Percentiles rank a stretch among this genome's conserved stretches.
phyloP scores from a whole-genome alignment of 2,329 filamentous ascomycete species.

The Sphaerulina populicola region DNA sequence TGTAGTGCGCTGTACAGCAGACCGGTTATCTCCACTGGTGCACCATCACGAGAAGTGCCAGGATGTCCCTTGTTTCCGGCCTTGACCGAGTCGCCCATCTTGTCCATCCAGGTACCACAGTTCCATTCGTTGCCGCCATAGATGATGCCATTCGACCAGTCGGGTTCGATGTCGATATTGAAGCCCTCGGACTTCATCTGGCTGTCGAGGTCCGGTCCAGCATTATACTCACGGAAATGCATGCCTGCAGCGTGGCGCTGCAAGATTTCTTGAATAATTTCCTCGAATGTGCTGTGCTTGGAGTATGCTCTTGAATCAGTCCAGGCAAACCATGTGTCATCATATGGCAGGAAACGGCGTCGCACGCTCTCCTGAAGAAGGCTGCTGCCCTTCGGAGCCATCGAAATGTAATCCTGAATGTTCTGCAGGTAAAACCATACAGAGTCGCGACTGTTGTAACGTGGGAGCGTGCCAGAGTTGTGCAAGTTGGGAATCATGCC shows the following conservation, averaged over 20 bases:
- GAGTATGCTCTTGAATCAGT: slow-evolving; percentile 82
- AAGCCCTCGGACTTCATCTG: slow-evolving; percentile 94
- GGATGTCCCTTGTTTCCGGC: slow-evolving; percentile 89
- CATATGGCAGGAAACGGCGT: slow-evolving; percentile 84
- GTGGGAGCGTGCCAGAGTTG: slow-evolving; percentile 71
- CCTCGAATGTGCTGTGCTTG: slow-evolving; percentile 69
- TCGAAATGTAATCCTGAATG: slow-evolving; percentile 82
- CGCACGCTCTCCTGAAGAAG: slow-evolving; percentile 70
- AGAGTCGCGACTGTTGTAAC: slow-evolving; percentile 93
- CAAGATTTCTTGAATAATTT: slow-evolving; percentile 86
- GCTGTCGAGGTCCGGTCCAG: slow-evolving; percentile 74
- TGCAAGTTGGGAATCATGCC: slow-evolving; percentile 96
- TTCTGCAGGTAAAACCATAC: slow-evolving; percentile 97
- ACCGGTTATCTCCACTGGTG: slow-evolving; percentile 89
- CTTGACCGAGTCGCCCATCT: slow-evolving; percentile 96
- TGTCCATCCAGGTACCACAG: slow-evolving; percentile 99
- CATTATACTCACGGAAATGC: slow-evolving; percentile 90
- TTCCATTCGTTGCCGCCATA: slow-evolving; percentile 92
- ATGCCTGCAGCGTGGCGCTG: slow-evolving; percentile 86
- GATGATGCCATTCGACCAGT: slow-evolving; percentile 84
- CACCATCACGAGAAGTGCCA: slow-evolving; percentile 92
- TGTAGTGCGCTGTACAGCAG: slow-evolving; percentile 79
- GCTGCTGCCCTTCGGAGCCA: slow-evolving; percentile 66
- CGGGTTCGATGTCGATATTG: slow-evolving; percentile 80
- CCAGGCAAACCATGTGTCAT: slow-evolving; percentile 85